Evolutionary conservation across 1,139 yeast genomes (phyloP), one percentile per base, ranked within the genome.

Genomic region (Zygotorulaspora mrakii): DNA sequence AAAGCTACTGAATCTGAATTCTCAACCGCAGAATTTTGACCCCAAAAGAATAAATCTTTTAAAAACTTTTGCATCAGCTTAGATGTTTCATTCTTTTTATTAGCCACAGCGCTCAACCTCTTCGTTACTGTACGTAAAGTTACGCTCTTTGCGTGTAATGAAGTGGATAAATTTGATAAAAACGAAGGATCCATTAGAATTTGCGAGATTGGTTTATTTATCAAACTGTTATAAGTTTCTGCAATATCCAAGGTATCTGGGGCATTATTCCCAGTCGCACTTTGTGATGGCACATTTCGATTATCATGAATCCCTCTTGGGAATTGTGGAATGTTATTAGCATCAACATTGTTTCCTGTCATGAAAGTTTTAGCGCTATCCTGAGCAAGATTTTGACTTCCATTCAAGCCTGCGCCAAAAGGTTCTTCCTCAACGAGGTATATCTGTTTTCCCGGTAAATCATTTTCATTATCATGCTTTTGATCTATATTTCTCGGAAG

Each of bases 301-400:
- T 22, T 27, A 8, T 33, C 34, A 4, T 13, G 7, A 5, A 14
- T 13, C 18, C 13, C 36, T 17, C n/a, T 13, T 16, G 48, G 46
- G 31, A 45, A 45, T 8, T 24, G 44, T 9, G 53, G 47, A 17
- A 36, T 36, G 27, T 41, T 38, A 12, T 29, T 33, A n/a, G 31
- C 36, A 20, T 42, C 37, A 11, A 42, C 41, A 7, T 46, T 40
- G 25, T 47, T 46, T 5, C 48, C 52, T 3, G 54, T 49, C 12
- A 53, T 40, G 35, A 53, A 53, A 7, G 57, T 53, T 31, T 49
- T 51, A 7, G 51, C 48, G 34, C 54, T 53, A 27, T 42, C 53
- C 27, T 42, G 37, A 3, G 30, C 29, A 5, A 31, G 26, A 9
- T 10, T 16, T 10, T 23, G 31, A 25, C 25, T 31, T 7, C 11